phyloP scores from a whole-genome alignment of 345 rosid genomes.

The Populus pruinosa region DNA sequence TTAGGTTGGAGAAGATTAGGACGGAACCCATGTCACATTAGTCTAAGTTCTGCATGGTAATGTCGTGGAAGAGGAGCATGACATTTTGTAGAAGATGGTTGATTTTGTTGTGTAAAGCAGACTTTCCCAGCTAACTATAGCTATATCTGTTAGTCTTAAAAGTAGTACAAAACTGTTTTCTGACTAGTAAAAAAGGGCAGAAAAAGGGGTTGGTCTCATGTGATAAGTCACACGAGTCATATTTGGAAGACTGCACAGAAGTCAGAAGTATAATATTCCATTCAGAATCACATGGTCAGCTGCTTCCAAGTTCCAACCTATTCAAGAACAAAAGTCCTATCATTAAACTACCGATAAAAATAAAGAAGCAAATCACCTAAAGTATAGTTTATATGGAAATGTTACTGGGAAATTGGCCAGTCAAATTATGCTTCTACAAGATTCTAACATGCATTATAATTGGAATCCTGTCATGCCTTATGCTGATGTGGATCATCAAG shows the following conservation, averaged over 20 bases:
- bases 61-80: slow-evolving; percentile 8
- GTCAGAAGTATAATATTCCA: slow-evolving; percentile 28
- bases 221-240: slow-evolving; percentile 39
- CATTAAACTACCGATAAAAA: not conserved
- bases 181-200: slow-evolving; percentile 16
- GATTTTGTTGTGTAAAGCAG: slow-evolving; percentile 24
- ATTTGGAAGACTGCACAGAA: slow-evolving; percentile 19
- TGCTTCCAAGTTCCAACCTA: slow-evolving; percentile 33
- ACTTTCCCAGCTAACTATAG: slow-evolving; percentile 13
- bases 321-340: slow-evolving; percentile 20
- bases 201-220: slow-evolving; percentile 33
- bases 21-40: not conserved
- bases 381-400: slow-evolving; percentile 1
- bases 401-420: slow-evolving; percentile 8
- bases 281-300: slow-evolving; percentile 41
- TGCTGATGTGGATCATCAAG: not conserved
- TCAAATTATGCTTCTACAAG: slow-evolving; percentile 12
- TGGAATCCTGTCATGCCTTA: slow-evolving; percentile 16
- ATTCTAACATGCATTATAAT: slow-evolving; percentile 4
- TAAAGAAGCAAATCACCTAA: slow-evolving; percentile 2
- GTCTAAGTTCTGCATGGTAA: slow-evolving; percentile 5
- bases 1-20: slow-evolving; percentile 6
- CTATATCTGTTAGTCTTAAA: slow-evolving; percentile 9
- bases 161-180: slow-evolving; percentile 8
- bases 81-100: slow-evolving; percentile 17